These are phyloP conservation scores for Zalaria obscura DNA, from an alignment of 2,329 filamentous ascomycete species.

Conservation along the genomic window DNA sequence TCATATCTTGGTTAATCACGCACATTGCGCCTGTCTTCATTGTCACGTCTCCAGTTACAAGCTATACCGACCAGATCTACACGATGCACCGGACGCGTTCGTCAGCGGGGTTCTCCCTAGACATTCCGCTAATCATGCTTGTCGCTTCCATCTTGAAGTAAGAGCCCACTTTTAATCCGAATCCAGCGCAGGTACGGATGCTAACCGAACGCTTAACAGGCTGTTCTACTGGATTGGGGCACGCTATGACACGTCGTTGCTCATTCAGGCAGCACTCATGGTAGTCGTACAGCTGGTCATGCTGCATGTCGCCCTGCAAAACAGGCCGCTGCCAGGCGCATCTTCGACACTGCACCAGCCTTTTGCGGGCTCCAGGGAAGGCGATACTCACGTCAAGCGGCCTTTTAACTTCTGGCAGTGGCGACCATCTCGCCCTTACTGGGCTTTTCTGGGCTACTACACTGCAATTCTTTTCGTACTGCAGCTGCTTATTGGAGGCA, in stretches of 20 bases:
- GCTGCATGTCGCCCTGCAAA: slow-evolving; percentile 45
- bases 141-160: slow-evolving; percentile 50
- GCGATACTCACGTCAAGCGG: slow-evolving; percentile 31
- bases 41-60: slow-evolving; percentile 47
- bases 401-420: slow-evolving; percentile 78
- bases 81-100: slow-evolving; percentile 45
- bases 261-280: slow-evolving; percentile 47
- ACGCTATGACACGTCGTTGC: slow-evolving; percentile 43
- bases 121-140: slow-evolving; percentile 55
- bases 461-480: slow-evolving; percentile 44
- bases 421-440: slow-evolving; percentile 62
- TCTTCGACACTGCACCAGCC: slow-evolving; percentile 32
- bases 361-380: slow-evolving; percentile 41
- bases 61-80: slow-evolving; percentile 53
- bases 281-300: slow-evolving; percentile 42
- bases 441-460: slow-evolving; percentile 61
- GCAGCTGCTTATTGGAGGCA: slow-evolving; percentile 52
- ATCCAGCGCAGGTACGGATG: not conserved
- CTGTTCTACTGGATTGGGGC: slow-evolving; percentile 53
- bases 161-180: slow-evolving; percentile 1
- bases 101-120: slow-evolving; percentile 50
- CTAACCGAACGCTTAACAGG: slow-evolving; percentile 19
- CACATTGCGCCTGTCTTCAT: slow-evolving; percentile 29
- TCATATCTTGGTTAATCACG: slow-evolving; percentile 19
- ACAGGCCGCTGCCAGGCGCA: slow-evolving; percentile 31